A percentile compares a stretch with the other conserved stretches of the same genome.
phyloP scores from a whole-genome alignment of 495 filamentous ascomycete species.

The Aspergillus nanangensis region DNA sequence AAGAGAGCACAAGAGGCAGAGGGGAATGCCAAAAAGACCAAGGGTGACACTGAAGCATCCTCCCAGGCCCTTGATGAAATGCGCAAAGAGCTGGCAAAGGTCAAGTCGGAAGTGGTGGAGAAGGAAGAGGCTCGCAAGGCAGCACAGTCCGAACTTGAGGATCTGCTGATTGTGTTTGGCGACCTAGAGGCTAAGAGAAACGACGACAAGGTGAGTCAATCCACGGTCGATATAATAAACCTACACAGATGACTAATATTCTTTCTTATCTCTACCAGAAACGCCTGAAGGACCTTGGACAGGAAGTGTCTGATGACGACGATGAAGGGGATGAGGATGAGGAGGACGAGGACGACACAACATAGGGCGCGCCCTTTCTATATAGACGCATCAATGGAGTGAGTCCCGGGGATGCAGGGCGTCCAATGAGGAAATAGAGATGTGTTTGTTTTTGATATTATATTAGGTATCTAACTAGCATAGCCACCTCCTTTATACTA shows the following conservation, averaged over 20 bases:
- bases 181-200: constrained; percentile 82
- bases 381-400: too few species aligned
- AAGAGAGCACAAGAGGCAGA: constrained; percentile 38
- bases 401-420: too few species aligned
- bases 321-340: constrained; percentile 63
- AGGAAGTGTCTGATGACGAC: constrained; percentile 75
- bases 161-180: constrained; percentile 82
- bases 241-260: constrained; percentile 16
- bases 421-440: too few species aligned
- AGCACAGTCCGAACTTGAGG: constrained; percentile 71
- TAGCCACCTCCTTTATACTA: too few species aligned
- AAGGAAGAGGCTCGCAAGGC: constrained; percentile 63
- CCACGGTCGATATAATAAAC: background rate
- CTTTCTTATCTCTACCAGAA: constrained; percentile 49
- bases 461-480: too few species aligned
- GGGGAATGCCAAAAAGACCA: constrained; percentile 19
- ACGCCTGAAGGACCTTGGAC: constrained; percentile 67
- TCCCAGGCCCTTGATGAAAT: constrained; percentile 17
- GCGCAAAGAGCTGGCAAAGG: constrained; percentile 22
- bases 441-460: too few species aligned
- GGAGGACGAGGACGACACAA: constrained; percentile 20
- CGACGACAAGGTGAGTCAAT: constrained; percentile 67
- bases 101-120: constrained; percentile 27
- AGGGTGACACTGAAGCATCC: constrained; percentile 31
- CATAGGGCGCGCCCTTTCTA: background rate